Conservation (phyloP, 192 early-diverging fungal genomes). For the Dimargaris cristalligena region DNA sequence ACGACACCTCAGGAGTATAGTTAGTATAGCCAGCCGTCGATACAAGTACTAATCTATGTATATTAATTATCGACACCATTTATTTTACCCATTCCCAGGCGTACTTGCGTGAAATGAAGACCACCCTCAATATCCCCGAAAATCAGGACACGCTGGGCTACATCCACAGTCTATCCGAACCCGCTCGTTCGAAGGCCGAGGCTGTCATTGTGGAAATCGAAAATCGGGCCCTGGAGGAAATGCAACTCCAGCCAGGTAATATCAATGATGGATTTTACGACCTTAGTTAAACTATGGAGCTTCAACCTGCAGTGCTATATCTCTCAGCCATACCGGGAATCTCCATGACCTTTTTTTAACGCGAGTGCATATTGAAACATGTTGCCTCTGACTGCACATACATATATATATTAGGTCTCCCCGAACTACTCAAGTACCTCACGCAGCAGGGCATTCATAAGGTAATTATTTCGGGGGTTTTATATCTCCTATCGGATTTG, state of each 20-base stretch:
- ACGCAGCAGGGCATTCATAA: constrained; percentile 14
- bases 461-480: no score
- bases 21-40: background rate
- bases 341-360: no score
- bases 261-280: no score
- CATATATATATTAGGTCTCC: no score
- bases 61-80: background rate
- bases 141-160: constrained; percentile 22
- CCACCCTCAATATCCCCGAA: constrained; percentile 19
- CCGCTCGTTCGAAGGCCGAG: constrained; percentile 17
- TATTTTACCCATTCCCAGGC: constrained; percentile 3
- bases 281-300: no score
- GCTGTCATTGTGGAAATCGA: constrained; percentile 23
- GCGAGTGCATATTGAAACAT: no score
- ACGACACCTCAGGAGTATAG: background rate
- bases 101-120: constrained; percentile 21
- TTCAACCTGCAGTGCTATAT: no score
- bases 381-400: no score
- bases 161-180: constrained; percentile 20
- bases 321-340: no score
- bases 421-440: constrained; percentile 22
- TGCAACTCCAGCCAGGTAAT: constrained; percentile 20
- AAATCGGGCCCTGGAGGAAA: constrained; percentile 21
- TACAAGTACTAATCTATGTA: background rate
- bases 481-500: no score